Base-by-base conservation (phyloP, 139 green algal species). In the Auxenochlorella protothecoides region DNA sequence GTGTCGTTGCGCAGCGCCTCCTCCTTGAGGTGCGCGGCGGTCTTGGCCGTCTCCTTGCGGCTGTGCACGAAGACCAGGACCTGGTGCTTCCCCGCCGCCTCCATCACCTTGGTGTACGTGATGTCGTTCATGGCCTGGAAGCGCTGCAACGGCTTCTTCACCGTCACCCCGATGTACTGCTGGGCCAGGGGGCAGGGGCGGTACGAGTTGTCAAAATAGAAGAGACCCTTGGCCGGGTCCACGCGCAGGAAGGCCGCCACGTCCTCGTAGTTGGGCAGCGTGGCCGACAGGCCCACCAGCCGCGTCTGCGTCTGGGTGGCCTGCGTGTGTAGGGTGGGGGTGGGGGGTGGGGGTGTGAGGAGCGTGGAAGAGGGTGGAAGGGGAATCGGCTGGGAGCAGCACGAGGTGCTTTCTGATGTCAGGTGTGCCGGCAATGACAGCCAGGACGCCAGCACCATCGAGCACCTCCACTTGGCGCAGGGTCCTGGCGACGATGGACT, bases 81-180 rank as follows among this genome's bases (percentile, higher is more conserved):
- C 86, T 96, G 92, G 83, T 97, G 89, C 82, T 92, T 93, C 13
- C 93, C 93, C 2, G 92, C 93, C 3, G 85, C 82, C 64, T 94
- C 93, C 70, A 96, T 76, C 68, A 96, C 93, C 84, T 98, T 98
- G 76, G 93, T 86, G 80, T 99, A 99, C 85, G 89, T 96, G 76
- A 99, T 95, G 76, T 98, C 93, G 73, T 97, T 97, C 92, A 97
- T 97, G 59, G 97, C 81, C 84, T 98, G 89, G 81, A 98, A 97
- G 70, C 95, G 87, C 88, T 98, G 94, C 84, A 99, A 85, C n/a
- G 94, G 92, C 87, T 99, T 99, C 75, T 94, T 93, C 44, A 98
- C 79, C 7, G 81, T 97, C 61, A 99, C 83, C 64, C 94, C 94
- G 4, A 99, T 90, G 79, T 96, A 98, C 76, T 97, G 90, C 88